phyloP scores from a whole-genome alignment of 2,329 filamentous ascomycete species.

The Colletotrichum cordylinicola region DNA sequence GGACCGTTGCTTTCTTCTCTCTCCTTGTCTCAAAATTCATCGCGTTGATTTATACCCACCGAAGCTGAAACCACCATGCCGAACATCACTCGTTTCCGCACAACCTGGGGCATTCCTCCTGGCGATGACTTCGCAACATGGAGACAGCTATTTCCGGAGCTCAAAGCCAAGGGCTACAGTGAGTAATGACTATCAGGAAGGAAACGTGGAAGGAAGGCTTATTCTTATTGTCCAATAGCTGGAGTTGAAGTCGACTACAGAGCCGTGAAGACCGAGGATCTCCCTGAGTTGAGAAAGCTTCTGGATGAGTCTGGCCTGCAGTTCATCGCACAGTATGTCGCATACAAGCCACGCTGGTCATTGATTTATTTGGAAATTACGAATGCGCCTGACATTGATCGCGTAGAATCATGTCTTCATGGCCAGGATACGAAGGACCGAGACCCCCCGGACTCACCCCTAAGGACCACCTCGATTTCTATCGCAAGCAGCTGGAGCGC shows the following conservation, averaged over 20 bases:
- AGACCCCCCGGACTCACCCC: not conserved
- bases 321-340: not conserved
- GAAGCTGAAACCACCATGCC: not conserved
- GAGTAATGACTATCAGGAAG: not conserved
- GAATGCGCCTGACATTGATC: not conserved
- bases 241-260: constrained; percentile 7
- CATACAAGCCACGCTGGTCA: accelerated
- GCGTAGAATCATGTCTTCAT: constrained; percentile 13
- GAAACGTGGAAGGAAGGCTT: not conserved
- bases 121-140: constrained; percentile 16
- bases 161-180: constrained; percentile 23
- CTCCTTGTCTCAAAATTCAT: not conserved
- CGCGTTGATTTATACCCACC: not conserved
- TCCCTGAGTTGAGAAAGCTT: not conserved
- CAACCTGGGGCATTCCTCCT: constrained; percentile 15
- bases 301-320: not conserved
- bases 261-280: not conserved
- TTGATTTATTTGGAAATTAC: no score
- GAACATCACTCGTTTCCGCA: constrained; percentile 8
- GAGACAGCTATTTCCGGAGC: constrained; percentile 6
- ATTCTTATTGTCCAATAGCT: not conserved
- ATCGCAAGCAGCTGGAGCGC: constrained; percentile 14
- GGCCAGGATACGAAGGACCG: constrained; percentile 9
- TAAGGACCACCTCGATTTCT: constrained; percentile 13
- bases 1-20: not conserved